phyloP scores from a whole-genome alignment of 1,284 basidiomycete species.

The Heterobasidion irregulare region DNA sequence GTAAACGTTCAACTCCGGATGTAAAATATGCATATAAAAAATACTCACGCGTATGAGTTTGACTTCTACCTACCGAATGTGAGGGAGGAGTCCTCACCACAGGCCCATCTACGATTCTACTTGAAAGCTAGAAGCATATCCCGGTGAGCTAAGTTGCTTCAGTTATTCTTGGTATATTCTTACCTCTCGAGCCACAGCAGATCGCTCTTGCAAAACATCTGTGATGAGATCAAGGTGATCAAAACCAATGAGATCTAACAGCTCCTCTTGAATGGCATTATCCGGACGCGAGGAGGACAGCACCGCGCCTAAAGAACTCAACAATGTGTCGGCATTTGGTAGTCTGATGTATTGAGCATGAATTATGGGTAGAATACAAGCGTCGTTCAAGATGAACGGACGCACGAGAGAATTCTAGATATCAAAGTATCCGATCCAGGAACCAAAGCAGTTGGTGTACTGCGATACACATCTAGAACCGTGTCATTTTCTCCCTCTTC shows the following conservation, averaged over 20 bases:
- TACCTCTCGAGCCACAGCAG: slow-evolving; percentile 22
- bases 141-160: no score
- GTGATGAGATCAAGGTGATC: slow-evolving; percentile 71
- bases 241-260: slow-evolving; percentile 82
- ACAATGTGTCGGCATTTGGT: slow-evolving; percentile 20
- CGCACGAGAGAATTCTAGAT: slow-evolving; percentile 24
- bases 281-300: slow-evolving; percentile 30
- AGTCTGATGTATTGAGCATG: slow-evolving; percentile 18
- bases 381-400: slow-evolving; percentile 8
- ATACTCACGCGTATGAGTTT: no score
- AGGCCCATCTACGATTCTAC: no score
- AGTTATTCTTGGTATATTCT: background rate
- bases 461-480: slow-evolving; percentile 10
- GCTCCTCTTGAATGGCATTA: slow-evolving; percentile 72
- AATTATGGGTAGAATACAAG: slow-evolving; percentile 4
- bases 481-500: slow-evolving; percentile 5
- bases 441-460: background rate
- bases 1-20: no score
- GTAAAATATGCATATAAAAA: no score
- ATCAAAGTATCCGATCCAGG: slow-evolving; percentile 11
- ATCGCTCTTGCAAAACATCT: slow-evolving; percentile 46
- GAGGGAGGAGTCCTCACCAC: no score
- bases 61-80: no score
- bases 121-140: no score
- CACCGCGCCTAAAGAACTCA: slow-evolving; percentile 20